Evolutionary conservation across 169 alveolate species (phyloP).

Genomic region (Plasmodium ovale): DNA sequence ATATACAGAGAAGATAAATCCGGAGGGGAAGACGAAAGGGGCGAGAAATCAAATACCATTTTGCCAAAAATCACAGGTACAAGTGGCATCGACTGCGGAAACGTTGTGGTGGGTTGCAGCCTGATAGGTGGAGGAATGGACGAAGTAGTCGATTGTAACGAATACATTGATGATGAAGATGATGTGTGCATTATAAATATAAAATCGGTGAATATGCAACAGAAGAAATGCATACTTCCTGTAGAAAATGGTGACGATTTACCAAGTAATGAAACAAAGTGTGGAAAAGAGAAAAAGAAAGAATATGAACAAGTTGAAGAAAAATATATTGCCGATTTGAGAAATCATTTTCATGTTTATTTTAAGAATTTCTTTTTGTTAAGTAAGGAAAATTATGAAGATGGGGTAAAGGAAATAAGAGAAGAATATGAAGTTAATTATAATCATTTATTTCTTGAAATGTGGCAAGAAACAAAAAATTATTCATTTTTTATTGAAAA

Average conservation of each 20-base stretch:
- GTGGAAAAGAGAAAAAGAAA: not conserved
- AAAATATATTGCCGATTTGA: slow-evolving; percentile 30
- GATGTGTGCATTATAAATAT: slow-evolving; percentile 36
- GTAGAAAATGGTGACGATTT: not conserved
- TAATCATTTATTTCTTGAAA: slow-evolving; percentile 23
- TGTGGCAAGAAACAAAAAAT: slow-evolving; percentile 56
- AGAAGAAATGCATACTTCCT: not conserved
- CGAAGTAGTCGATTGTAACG: not conserved
- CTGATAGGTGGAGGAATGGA: not conserved
- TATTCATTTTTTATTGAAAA: slow-evolving; percentile 59
- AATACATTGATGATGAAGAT: slow-evolving; percentile 74
- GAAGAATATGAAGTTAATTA: slow-evolving; percentile 47
- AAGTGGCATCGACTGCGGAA: not conserved
- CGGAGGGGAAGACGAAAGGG: not conserved
- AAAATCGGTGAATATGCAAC: slow-evolving; percentile 1
- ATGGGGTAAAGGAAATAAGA: slow-evolving; percentile 53
- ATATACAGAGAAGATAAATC: not conserved
- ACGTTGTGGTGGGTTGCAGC: not conserved
- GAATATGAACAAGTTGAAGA: slow-evolving; percentile 22
- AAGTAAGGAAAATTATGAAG: slow-evolving; percentile 67
- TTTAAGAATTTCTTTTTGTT: slow-evolving; percentile 43
- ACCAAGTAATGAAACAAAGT: not conserved
- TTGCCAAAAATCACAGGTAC: not conserved
- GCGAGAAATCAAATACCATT: not conserved
- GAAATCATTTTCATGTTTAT: slow-evolving; percentile 49